A percentile compares a stretch with the other conserved stretches of the same genome.
Evolutionary conservation across 441 rosid species (phyloP).

Genomic region (Aquilaria agallochum): DNA sequence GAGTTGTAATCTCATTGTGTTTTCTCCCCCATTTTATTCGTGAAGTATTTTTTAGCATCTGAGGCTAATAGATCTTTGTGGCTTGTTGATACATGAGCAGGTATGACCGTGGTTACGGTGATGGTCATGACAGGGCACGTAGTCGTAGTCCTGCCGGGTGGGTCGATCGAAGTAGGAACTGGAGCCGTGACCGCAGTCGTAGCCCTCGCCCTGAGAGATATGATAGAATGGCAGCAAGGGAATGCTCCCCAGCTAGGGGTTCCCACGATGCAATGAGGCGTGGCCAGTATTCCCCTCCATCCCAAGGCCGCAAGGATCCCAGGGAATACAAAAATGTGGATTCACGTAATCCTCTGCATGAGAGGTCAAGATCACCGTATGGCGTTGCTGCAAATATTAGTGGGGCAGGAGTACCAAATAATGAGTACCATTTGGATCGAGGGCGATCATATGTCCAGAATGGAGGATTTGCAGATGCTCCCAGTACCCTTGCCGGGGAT

Average conservation of each 20-base stretch:
- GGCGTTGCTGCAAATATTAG: constrained; percentile 4
- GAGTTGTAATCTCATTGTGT: too few relatives aligned
- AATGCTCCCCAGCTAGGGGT: constrained; percentile 26
- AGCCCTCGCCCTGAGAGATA: constrained; percentile 56
- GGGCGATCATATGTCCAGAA: neutral
- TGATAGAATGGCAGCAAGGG: constrained; percentile 31
- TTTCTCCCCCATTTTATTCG: too few relatives aligned
- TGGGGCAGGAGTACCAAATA: neutral
- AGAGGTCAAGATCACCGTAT: constrained; percentile 23
- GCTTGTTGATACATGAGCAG: constrained; percentile 24
- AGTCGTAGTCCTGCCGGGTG: constrained; percentile 40
- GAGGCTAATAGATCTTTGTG: constrained; percentile 2
- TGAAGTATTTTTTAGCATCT: neutral
- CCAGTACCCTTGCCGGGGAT: neutral
- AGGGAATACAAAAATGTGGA: constrained; percentile 2
- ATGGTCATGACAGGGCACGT: constrained; percentile 27
- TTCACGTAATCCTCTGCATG: constrained; percentile 7
- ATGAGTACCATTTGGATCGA: neutral
- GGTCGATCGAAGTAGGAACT: constrained; percentile 28
- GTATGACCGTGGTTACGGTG: constrained; percentile 27
- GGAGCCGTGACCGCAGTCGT: constrained; percentile 41
- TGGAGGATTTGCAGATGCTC: neutral
- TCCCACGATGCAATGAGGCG: constrained; percentile 70
- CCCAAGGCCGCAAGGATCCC: constrained; percentile 3
- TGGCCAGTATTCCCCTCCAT: constrained; percentile 17